Evolutionary conservation across 208 protist species (phyloP), one percentile per base, ranked within the genome.

Genomic region (Porcisia deanei): DNA sequence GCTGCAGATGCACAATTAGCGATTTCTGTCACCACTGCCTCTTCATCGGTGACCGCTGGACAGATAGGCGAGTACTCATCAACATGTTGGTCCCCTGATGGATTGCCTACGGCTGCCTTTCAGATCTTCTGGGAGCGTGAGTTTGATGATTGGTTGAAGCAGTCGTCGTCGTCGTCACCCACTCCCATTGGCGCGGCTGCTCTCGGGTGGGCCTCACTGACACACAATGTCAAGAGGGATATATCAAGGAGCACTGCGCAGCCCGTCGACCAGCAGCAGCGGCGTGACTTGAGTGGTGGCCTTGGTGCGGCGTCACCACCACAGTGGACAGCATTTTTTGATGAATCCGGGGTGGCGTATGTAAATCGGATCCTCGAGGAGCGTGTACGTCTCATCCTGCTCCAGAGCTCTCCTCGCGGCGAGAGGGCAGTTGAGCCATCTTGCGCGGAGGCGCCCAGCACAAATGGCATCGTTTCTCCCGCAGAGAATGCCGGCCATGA

Each of bases 91-190:
- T 57, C 68, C 0, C 12, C 8, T 30, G 75, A 73, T 25, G 75
- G 75, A 1, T 18, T 75, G 7, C 75, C 75, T 37, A 74, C 67
- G n/a, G 39, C 9, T 9, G 57, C 67, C 18, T 79, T 79, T 52
- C 68, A 79, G 52, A 14, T 47, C 39, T 79, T 79, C 34, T 79
- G 75, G 75, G 68, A 79, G 49, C 22, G 7, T 10, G 68, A 69
- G 49, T 79, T 74, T 63, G 75, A 70, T 25, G 16, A 61, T 22
- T 69, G 68, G 75, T 52, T 79, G 41, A 3, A 34, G 25, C 30
- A 53, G 47, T 5, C 4, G 25, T 41, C 47, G 22, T 39, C 59
- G 58, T 43, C 58, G 34, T n/a, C 39, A 6, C 2, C 39, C 8
- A 30, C 61, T 12, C 37, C 39, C 45, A 34, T 7, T 43, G 7